These are phyloP conservation scores for Fusarium pilosicola DNA, from an alignment of 2,329 filamentous ascomycete species.

Conservation along the genomic window DNA sequence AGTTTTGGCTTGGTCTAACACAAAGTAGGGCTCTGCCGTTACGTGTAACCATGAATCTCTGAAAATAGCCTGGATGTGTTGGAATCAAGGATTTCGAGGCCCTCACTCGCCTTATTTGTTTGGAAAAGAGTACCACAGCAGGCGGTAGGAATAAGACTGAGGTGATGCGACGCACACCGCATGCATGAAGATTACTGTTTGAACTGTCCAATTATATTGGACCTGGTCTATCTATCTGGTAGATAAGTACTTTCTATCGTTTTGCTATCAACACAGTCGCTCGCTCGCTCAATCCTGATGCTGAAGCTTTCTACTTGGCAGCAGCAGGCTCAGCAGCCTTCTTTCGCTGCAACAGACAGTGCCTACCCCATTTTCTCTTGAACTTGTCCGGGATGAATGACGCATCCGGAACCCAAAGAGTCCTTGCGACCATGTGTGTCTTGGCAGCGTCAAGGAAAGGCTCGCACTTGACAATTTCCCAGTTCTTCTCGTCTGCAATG, in stretches of 20 bases:
- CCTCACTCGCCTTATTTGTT: neutral
- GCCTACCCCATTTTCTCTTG: slow-evolving; percentile 83
- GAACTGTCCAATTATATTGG: slow-evolving; percentile 2
- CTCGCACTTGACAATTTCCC: slow-evolving; percentile 80
- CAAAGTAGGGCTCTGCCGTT: neutral
- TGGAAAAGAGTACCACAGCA: neutral
- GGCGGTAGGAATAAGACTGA: slow-evolving; percentile 3
- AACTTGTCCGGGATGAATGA: slow-evolving; percentile 74
- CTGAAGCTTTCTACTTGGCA: neutral
- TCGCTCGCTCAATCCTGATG: neutral
- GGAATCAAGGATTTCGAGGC: neutral
- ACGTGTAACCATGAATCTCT: neutral
- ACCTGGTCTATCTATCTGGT: neutral
- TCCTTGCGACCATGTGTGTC: slow-evolving; percentile 78
- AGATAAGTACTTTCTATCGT: slow-evolving; percentile 10
- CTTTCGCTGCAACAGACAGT: slow-evolving; percentile 80
- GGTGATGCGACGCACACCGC: neutral
- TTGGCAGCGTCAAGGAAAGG: slow-evolving; percentile 82
- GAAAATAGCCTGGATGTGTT: neutral
- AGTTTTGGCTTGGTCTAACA: too few relatives aligned
- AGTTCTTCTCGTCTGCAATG: slow-evolving; percentile 75
- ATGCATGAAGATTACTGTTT: neutral
- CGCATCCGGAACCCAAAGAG: slow-evolving; percentile 83
- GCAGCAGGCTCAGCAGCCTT: slow-evolving; percentile 2
- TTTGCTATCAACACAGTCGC: neutral